Evolutionary conservation across 2,329 filamentous ascomycete genomes (phyloP), one percentile per base, ranked within the genome.

Genomic region (Periconia sp.): DNA sequence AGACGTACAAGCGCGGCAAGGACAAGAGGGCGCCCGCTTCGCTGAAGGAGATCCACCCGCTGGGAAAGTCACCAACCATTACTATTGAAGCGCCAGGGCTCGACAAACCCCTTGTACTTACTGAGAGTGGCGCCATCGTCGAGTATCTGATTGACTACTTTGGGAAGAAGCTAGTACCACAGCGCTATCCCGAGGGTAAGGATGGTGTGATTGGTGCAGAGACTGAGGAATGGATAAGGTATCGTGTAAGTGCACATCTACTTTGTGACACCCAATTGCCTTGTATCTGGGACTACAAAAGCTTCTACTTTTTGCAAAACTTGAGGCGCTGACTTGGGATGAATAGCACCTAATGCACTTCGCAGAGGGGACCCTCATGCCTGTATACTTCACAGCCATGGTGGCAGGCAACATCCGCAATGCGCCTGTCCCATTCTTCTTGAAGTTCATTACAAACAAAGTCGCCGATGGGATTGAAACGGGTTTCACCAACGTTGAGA

Each of bases 51-150:
- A 73, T 95, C 25, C 90, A 96, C 62, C 87, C 89, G 0, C 78
- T 96, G 4, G 92, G 92, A 49, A 96, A 96, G 68, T 91, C 89
- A 1, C 92, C 92, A 0, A 74, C 92, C 29, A 74, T 97, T 52
- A 82, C 81, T 7, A 76, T 96, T 56, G 74, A 82, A 48, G 68
- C 72, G 1, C 69, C 77, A 1, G 69, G 66, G 1, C 69, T 61
- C 10, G 58, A 69, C 3, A 70, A 78, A 48, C 79, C 79, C 1
- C 52, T 84, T 22, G 80, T 92, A 0, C 73, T 96, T 33, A 89
- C 89, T 8, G 92, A 97, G 73, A 92, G 87, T 31, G 90, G 81
- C 5, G 80, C 85, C 45, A 92, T 96, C 57, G 77, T 84, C 9
- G 87, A 95, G 72, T 96, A 95, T 66, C 76, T 96, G 17, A 80